Base-by-base conservation (phyloP, 805 yeast species). In the Teunomyces kruisii region DNA sequence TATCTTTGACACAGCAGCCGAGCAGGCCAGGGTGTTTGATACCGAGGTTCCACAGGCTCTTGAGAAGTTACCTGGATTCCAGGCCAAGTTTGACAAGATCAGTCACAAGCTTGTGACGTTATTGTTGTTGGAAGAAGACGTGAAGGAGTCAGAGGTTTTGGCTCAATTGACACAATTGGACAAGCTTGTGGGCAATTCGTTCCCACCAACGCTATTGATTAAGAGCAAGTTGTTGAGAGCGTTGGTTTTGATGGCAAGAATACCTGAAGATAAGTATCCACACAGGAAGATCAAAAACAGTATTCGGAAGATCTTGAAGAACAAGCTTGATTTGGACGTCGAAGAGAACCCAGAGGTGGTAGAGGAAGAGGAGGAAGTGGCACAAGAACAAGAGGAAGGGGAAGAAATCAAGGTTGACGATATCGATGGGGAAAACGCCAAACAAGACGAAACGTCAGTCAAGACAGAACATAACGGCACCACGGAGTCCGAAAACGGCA, bases 161-260 rank as follows among this genome's bases (percentile, higher is more conserved):
- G 46, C 49, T 13, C 37, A 49, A 17, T 47, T 67, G 31, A 44
- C 47, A 6, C 47, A 51, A 24, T 33, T 62, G 22, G 53, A 52
- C 27, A 46, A 47, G 30, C 26, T 61, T 39, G 50, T 44, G 27
- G 41, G 22, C 37, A 40, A 15, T 15, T 49, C 32, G 43, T 50
- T 65, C 42, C 76, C 76, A 6, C 50, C 54, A 24, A 54, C 68
- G 24, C 52, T 68, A 2, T 49, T 69, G 9, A 45, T 53, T 12
- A 67, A 62, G 44, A 65, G 72, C 31, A 58, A 54, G 36, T 48
- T 70, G 31, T 56, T 61, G 33, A 55, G 70, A 35, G 60, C 62
- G 12, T 49, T 72, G 45, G 59, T 72, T 10, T 48, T 68, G 40
- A 53, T 56, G 2, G 52, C 59, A 42, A 61, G 74, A 47, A 61